These are phyloP conservation scores for Cladophialophora bantiana DNA, from an alignment of 2,329 filamentous ascomycete species.

Conservation along the genomic window DNA sequence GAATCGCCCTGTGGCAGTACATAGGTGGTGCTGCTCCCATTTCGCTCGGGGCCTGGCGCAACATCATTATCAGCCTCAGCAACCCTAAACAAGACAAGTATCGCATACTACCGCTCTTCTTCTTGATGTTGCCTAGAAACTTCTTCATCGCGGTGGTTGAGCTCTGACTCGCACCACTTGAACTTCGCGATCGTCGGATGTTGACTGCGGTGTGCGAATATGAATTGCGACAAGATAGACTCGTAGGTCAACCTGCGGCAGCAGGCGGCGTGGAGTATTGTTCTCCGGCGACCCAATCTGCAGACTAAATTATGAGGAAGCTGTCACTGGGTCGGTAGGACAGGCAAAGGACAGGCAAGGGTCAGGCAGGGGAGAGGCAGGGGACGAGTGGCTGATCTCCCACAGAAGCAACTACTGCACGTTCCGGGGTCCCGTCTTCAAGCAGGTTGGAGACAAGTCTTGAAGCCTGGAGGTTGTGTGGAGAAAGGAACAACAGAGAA, in stretches of 20 bases:
- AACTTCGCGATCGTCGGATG: neutral
- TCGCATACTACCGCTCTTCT: constrained; percentile 35
- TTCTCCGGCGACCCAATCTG: neutral
- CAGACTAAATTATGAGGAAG: neutral
- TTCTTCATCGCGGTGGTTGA: constrained; percentile 32
- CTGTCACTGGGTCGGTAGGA: no score
- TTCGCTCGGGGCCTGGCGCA: constrained; percentile 32
- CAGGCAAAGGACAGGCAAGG: no score
- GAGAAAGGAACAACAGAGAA: neutral
- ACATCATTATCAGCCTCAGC: constrained; percentile 22
- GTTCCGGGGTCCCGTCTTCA: neutral
- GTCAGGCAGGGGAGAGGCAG: neutral
- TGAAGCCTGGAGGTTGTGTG: neutral
- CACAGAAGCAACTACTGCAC: constrained; percentile 6
- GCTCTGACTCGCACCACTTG: neutral
- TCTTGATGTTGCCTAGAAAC: constrained; percentile 38
- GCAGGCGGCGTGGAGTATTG: constrained; percentile 10
- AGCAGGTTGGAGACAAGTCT: neutral
- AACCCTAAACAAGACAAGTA: neutral
- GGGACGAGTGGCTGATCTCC: neutral
- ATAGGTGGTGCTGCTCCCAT: constrained; percentile 17
- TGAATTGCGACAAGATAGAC: neutral
- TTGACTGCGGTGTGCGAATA: neutral
- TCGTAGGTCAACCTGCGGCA: constrained; percentile 3
- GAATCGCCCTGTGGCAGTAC: constrained; percentile 45